Evolutionary conservation across 2,329 filamentous ascomycete species (phyloP).

Genomic region (Hypoxylon sp.): DNA sequence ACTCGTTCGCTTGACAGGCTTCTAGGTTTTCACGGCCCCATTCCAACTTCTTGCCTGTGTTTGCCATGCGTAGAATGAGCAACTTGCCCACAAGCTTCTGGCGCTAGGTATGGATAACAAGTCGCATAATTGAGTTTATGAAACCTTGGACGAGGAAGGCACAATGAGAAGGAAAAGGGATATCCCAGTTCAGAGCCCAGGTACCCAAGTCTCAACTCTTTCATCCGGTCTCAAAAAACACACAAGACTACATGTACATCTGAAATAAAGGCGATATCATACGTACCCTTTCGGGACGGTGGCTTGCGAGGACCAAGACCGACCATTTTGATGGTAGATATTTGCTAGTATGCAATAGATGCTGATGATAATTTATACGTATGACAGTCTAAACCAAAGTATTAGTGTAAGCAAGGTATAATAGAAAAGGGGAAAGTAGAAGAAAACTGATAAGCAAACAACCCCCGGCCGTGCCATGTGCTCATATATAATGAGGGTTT

Average conservation of each 20-base stretch:
- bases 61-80: constrained; percentile 22
- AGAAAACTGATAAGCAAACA: constrained; percentile 23
- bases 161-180: constrained; percentile 14
- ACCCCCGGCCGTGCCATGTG: constrained; percentile 18
- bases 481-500: constrained; percentile 35
- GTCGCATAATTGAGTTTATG: constrained; percentile 8
- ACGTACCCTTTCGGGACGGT: constrained; percentile 77
- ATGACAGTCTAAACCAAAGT: constrained; percentile 12
- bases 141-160: constrained; percentile 17
- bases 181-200: constrained; percentile 4
- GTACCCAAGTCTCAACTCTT: not conserved
- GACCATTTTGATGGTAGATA: constrained; percentile 61
- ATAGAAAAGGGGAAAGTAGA: constrained; percentile 9
- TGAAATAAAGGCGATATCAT: constrained; percentile 40
- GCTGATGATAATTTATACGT: constrained; percentile 11
- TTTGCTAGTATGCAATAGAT: constrained; percentile 33
- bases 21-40: not conserved
- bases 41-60: constrained; percentile 1
- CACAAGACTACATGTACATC: constrained; percentile 21
- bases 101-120: constrained; percentile 4
- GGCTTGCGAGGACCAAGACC: constrained; percentile 66
- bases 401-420: constrained; percentile 26
- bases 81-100: constrained; percentile 12
- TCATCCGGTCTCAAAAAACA: constrained; percentile 3
- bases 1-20: not conserved